Conservation (phyloP, 2,329 filamentous ascomycete genomes). For the Fusarium redolens region DNA sequence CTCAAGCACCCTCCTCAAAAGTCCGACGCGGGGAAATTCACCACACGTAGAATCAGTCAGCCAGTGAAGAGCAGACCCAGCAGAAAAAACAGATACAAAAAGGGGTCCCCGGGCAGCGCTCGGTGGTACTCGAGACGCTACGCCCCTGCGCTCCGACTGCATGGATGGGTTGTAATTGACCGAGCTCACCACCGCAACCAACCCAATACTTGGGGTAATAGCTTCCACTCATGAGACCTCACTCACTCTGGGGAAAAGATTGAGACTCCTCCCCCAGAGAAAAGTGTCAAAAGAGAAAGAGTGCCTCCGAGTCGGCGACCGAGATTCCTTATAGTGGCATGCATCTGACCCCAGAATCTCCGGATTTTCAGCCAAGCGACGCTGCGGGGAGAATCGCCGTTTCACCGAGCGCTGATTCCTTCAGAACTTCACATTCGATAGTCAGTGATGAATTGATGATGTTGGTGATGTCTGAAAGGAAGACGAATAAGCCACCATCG, state of each 20-base stretch:
- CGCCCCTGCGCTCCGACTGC: slow-evolving; percentile 35
- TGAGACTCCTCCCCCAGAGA: slow-evolving; percentile 25
- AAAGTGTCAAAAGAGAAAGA: slow-evolving; percentile 10
- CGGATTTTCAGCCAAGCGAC: slow-evolving; percentile 23
- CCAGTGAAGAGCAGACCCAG: neutral
- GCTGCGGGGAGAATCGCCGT: slow-evolving; percentile 31
- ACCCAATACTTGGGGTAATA: slow-evolving; percentile 22
- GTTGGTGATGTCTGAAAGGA: neutral
- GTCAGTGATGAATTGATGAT: neutral
- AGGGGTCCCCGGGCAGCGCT: slow-evolving; percentile 45
- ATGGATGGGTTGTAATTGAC: slow-evolving; percentile 46
- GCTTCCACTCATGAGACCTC: slow-evolving; percentile 6
- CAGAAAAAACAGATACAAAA: neutral
- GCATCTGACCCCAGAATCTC: slow-evolving; percentile 33
- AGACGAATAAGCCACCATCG: slow-evolving; percentile 19
- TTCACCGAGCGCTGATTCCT: slow-evolving; percentile 5
- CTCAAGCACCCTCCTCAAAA: slow-evolving; percentile 13
- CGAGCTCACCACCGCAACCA: slow-evolving; percentile 37
- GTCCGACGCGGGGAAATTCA: slow-evolving; percentile 37
- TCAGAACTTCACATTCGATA: no score
- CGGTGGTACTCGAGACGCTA: slow-evolving; percentile 51
- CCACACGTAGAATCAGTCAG: neutral
- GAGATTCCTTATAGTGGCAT: slow-evolving; percentile 26
- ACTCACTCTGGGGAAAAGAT: slow-evolving; percentile 10
- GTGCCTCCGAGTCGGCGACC: slow-evolving; percentile 41